Evolutionary conservation across 495 filamentous ascomycete species (phyloP), one percentile per base, ranked within the genome.

Genomic region (Bathelium albidoporum): DNA sequence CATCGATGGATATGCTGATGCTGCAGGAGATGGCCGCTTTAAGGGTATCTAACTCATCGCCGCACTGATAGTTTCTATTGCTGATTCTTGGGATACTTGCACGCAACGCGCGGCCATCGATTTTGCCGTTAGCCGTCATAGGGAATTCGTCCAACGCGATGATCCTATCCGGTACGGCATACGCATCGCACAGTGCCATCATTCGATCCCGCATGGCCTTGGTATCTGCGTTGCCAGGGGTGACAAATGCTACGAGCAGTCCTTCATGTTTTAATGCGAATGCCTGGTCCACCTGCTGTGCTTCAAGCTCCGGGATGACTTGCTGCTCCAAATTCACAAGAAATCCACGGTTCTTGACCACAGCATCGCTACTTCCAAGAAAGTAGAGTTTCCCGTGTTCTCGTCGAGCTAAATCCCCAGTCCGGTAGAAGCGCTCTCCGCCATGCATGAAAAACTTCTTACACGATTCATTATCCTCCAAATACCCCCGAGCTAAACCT

Each of bases 301-400:
- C 61, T 24, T 16, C 12, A 1, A 20, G 20, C 1, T 20, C 43
- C 2, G 64, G 58, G 2, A 39, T 44, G 29, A 67, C 64, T 9
- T 69, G 64, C 7, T 29, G 20, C 14, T 69, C 67, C 1, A 69
- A 29, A 53, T 73, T 73, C 20, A 73, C 64, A 10, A 73, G 60
- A 59, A 66, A 70, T 0, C 71, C 71, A 7, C 71, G 60, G 36
- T 73, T 73, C 60, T 73, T 73, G 1, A 73, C 65, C 61, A 71
- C 41, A 7, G 43, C 18, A 41, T 71, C 71, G 0, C 20, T 58
- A 12, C 71, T 65, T 1, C 69, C 71, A 36, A 31, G 32, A 12
- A 60, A 73, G 10, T 63, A 53, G 4, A 71, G 45, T 0, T 61
- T 58, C 3, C 62, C 45, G 36, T 59, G 32, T 1, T 62, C 65